Conservation (phyloP, 2,329 filamentous ascomycete genomes). For the Aspergillus latus region DNA sequence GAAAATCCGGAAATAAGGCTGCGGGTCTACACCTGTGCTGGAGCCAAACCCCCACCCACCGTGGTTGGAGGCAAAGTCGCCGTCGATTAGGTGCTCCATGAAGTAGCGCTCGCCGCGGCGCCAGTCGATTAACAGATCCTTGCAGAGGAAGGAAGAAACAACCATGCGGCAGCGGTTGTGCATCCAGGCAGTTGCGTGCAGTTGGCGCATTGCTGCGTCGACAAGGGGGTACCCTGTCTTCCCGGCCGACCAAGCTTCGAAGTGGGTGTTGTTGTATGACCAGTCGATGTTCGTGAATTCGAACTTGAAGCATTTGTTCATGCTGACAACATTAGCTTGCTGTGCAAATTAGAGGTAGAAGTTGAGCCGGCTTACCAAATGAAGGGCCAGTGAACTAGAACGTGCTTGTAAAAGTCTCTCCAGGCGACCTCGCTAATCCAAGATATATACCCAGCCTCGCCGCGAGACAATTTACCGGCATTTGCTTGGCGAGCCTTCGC, state of each 20-base stretch:
- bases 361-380: constrained; percentile 36
- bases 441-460: constrained; percentile 63
- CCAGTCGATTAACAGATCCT: constrained; percentile 82
- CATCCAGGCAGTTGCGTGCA: constrained; percentile 70
- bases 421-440: constrained; percentile 86
- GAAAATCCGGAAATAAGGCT: constrained; percentile 89
- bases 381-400: constrained; percentile 82
- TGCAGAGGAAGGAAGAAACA: constrained; percentile 74
- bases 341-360: background rate
- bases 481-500: constrained; percentile 63
- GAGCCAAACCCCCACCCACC: constrained; percentile 68
- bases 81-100: constrained; percentile 77
- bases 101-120: constrained; percentile 78
- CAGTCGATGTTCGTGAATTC: constrained; percentile 80
- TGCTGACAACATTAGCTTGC: constrained; percentile 41
- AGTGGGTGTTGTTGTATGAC: constrained; percentile 71
- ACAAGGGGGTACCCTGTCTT: constrained; percentile 79
- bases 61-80: constrained; percentile 78
- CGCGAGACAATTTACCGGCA: constrained; percentile 62
- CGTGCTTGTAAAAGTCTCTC: constrained; percentile 86
- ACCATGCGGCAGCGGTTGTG: constrained; percentile 86
- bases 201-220: constrained; percentile 81
- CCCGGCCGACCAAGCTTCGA: constrained; percentile 72
- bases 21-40: constrained; percentile 74
- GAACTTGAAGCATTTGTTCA: constrained; percentile 78